Percentiles rank a stretch among this genome's conserved stretches.
Conservation (phyloP, 2,329 filamentous ascomycete species). For the Raffaelea ambrosiae region DNA sequence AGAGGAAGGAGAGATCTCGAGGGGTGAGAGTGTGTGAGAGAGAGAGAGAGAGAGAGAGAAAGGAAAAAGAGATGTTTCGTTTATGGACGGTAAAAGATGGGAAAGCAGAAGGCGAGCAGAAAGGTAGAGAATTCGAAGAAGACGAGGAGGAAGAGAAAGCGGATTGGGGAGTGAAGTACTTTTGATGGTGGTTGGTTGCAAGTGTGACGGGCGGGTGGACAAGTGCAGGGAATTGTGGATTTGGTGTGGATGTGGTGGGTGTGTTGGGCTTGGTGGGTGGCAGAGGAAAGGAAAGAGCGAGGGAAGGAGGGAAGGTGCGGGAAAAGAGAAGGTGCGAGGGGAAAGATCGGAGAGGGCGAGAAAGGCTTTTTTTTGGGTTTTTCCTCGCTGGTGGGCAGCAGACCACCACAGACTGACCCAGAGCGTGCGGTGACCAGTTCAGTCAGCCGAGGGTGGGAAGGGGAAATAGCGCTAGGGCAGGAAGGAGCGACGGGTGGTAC, state of each 20-base stretch:
- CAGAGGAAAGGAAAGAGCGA: not conserved
- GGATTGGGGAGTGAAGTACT: constrained; percentile 8
- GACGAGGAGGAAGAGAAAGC: not conserved
- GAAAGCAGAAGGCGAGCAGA: not conserved
- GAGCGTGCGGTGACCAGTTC: not conserved
- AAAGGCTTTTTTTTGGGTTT: constrained; percentile 2
- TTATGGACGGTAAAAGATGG: not conserved
- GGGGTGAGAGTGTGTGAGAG: not conserved
- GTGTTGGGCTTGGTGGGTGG: constrained; percentile 1
- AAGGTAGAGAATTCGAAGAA: not conserved
- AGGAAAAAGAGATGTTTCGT: not conserved
- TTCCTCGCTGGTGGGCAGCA: constrained; percentile 4
- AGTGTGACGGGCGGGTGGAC: not conserved
- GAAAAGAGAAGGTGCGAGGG: not conserved
- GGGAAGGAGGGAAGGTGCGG: not conserved
- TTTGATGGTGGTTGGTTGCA: constrained; percentile 6
- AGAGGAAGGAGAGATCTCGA: not conserved
- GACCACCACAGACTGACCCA: constrained; percentile 5
- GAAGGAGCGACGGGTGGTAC: not conserved
- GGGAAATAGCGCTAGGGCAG: not conserved
- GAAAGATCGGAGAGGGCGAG: not conserved
- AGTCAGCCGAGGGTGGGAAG: constrained; percentile 2
- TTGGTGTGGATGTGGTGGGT: not conserved
- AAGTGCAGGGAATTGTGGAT: no score
- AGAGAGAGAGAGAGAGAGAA: not conserved